A percentile compares a stretch with the other conserved stretches of the same genome.
These are phyloP conservation scores for Phytopythium delawarense DNA, from an alignment of 352 stramenopile genomes.

Conservation along the genomic window DNA sequence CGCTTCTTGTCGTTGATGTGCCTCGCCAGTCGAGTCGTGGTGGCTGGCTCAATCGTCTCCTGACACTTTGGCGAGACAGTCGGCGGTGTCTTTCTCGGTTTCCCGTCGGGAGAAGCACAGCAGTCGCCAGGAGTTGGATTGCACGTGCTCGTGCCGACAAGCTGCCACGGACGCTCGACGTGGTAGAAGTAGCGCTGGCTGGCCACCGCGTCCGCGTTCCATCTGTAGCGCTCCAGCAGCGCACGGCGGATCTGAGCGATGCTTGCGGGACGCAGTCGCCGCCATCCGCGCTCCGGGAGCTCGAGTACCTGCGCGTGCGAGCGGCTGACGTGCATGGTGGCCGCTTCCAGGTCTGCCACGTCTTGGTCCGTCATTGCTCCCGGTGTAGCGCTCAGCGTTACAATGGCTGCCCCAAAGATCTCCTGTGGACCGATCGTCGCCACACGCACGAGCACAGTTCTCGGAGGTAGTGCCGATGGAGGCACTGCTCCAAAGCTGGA, in stretches of 20 bases:
- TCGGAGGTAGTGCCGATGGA: background rate
- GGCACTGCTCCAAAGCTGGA: background rate
- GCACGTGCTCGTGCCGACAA: conserved; percentile 10
- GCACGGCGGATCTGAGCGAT: conserved; percentile 40
- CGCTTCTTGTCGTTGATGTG: conserved; percentile 49
- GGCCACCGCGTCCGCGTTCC: conserved; percentile 35
- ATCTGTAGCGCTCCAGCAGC: conserved; percentile 53
- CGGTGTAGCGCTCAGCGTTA: conserved; percentile 25
- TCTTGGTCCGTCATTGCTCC: conserved; percentile 12
- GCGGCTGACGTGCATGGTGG: conserved; percentile 59
- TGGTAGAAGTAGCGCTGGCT: conserved; percentile 38
- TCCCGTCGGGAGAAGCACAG: background rate
- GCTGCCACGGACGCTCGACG: conserved; percentile 50
- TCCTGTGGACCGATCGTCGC: conserved; percentile 68
- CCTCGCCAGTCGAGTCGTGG: conserved; percentile 41
- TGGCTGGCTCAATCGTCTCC: conserved; percentile 10
- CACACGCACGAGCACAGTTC: conserved; percentile 46
- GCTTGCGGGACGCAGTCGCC: conserved; percentile 37
- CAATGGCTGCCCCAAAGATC: conserved; percentile 57
- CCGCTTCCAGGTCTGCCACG: conserved; percentile 9
- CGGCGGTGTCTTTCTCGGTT: background rate
- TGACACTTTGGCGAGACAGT: background rate
- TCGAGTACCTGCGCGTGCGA: conserved; percentile 58
- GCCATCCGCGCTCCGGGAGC: conserved; percentile 60
- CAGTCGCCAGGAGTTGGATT: background rate